Base-by-base conservation (phyloP, 257 asterid species). In the Capsicum rhomboideum region DNA sequence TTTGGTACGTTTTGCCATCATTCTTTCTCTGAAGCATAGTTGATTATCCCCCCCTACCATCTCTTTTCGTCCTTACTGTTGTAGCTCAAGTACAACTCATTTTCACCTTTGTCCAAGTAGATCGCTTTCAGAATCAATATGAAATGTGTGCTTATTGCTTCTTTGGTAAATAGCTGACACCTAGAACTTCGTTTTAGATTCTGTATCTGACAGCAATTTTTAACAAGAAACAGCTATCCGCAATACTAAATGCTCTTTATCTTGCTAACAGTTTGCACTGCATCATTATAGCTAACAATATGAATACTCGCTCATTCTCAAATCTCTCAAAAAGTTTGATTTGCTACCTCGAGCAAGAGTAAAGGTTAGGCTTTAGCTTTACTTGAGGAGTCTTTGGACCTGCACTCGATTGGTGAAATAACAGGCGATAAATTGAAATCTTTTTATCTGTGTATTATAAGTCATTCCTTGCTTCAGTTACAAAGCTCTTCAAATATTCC, bases 1-100 rank as follows among this genome's bases (percentile, higher is more conserved):
- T 54, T 89, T 96, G 97, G 99, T 94, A 92, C 16, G 92, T 80
- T 17, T 79, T 46, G 18, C 21, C 14, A 1, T 54, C 34, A 67
- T 20, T 75, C 63, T 64, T 66, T 4, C 4, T 58, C 63, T 3
- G 6, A 20, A 56, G 12, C 66, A 67, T 72, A 4, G 0, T 58
- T 21, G 26, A 61, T 81, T 0, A 34, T 54, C n/a, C 12, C 53
- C 68, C n/a, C 37, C 53, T n/a, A n/a, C 78, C 34, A 42, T 71
- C 11, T 71, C 34, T 10, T 2, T 40, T 71, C 20, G 20, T 71
- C 58, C 37, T 61, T 23, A 26, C 37, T 11, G 69, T 61, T 12
- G 69, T 5, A 61, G 69, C 37, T 11, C 69, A 61, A 46, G 18
- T 80, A 17, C 69, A 52, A 50, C 55, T 58, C 54, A 69, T 46